A percentile compares a stretch with the other conserved stretches of the same genome.
These are phyloP conservation scores for Spiraea crenata DNA, from an alignment of 331 rosid species.

Conservation along the genomic window DNA sequence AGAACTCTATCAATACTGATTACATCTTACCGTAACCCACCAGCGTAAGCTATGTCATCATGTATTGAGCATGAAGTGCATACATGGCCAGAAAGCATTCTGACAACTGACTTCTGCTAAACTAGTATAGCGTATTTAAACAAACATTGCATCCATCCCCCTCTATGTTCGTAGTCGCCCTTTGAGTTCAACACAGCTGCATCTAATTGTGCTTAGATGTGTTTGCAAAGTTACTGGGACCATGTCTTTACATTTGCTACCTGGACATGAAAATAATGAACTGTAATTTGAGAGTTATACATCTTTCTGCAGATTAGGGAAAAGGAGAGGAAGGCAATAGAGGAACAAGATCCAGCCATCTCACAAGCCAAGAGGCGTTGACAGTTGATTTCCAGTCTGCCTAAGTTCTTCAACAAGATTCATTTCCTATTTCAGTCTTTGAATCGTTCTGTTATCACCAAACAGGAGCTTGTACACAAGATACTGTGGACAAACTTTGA, in stretches of 20 bases:
- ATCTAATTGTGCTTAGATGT: too few species aligned
- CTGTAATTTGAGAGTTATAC: conserved; percentile 5
- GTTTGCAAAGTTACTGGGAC: too few species aligned
- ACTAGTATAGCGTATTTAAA: too few species aligned
- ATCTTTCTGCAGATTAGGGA: conserved; percentile 59
- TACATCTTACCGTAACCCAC: background rate
- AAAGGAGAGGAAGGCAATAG: conserved; percentile 57
- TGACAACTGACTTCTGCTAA: too few species aligned
- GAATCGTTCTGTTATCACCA: conserved; percentile 56
- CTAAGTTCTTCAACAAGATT: conserved; percentile 77
- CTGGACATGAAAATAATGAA: background rate
- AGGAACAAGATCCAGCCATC: conserved; percentile 74
- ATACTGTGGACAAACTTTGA: conserved; percentile 47
- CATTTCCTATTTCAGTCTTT: conserved; percentile 52
- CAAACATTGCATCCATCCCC: too few species aligned
- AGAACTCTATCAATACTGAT: background rate
- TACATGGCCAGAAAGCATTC: too few species aligned
- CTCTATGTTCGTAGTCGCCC: too few species aligned
- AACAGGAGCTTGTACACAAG: conserved; percentile 72
- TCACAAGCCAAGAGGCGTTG: conserved; percentile 67
- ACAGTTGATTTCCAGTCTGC: conserved; percentile 60
- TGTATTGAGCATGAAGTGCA: too few species aligned
- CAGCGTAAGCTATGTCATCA: background rate
- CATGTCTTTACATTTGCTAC: too few species aligned
- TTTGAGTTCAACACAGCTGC: too few species aligned